Base-by-base conservation (phyloP, 2,329 filamentous ascomycete genomes). In the Delphinella strobiligena region DNA sequence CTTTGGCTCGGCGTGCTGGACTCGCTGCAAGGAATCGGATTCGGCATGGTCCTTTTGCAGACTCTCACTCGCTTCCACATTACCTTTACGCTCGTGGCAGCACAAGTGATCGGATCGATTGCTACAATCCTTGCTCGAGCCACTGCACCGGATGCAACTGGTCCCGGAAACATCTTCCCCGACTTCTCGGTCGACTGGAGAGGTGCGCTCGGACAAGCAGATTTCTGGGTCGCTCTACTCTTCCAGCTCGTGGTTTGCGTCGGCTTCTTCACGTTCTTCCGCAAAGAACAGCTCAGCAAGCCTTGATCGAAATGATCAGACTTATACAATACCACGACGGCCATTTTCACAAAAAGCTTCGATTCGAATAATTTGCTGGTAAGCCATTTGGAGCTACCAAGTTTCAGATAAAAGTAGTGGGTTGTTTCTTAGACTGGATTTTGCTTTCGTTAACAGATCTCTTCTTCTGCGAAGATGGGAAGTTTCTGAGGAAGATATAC, bases 1-100 rank as follows among this genome's bases (percentile, higher is more conserved):
- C 64, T 81, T 9, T 82, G 77, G 76, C 68, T 82, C 0, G 78
- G 78, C 31, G 67, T 80, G 4, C 62, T 81, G 8, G 78, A 82
- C 48, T 67, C 73, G 8, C 59, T 81, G 5, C 78, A 82, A 53
- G 75, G 75, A 30, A 70, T 80, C 2, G 78, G 78, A 2, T 71
- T 81, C 40, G 78, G 78, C 39, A 81, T 80, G 75, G 74, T 81
- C 37, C 61, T 82, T 4, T 58, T 81, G 31, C 74, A 78, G 52
- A 47, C 45, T 1, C 57, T 79, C 47, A 80, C 77, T 1, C 63
- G 78, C 15, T 68, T 78, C 54, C 78, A 82, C 51, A 75, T 80
- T 41, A 67, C 72, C 39, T 78, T 75, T 47, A 73, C 75, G 0
- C 60, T 81, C 16, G 65, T 78, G 30, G 66, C 61, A 1, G 75